These are phyloP conservation scores for Claviceps sp. DNA, from an alignment of 2,329 filamentous ascomycete genomes.

Conservation along the genomic window DNA sequence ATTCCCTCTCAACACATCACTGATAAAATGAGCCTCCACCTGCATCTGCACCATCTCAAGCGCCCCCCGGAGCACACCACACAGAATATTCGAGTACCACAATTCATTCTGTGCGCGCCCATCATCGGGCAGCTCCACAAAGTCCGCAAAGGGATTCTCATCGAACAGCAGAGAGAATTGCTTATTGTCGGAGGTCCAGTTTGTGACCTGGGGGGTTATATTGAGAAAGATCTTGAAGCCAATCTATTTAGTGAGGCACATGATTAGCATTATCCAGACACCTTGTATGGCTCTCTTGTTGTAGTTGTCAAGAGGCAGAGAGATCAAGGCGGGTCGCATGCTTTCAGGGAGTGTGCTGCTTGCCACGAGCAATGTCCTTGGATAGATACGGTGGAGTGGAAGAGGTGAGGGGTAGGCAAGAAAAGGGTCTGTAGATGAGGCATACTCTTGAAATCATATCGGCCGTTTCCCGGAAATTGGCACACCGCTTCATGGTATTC, in stretches of 20 bases:
- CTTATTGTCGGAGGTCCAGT: conserved; percentile 93
- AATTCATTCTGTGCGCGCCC: conserved; percentile 89
- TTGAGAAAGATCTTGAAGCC: conserved; percentile 99
- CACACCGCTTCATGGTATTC: conserved; percentile 74
- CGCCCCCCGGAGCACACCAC: conserved; percentile 78
- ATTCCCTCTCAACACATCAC: conserved; percentile 81
- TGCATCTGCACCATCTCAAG: conserved; percentile 99
- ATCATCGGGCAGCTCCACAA: conserved; percentile 93
- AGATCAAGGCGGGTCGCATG: too few species aligned
- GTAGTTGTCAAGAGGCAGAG: too few species aligned
- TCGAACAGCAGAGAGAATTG: conserved; percentile 95
- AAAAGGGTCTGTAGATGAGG: neutral
- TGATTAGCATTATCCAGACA: too few species aligned
- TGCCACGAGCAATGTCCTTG: conserved; percentile 32
- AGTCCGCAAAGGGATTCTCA: conserved; percentile 92
- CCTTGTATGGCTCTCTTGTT: too few species aligned
- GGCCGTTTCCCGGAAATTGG: conserved; percentile 88
- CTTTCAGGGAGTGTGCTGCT: too few species aligned
- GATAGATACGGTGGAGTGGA: neutral
- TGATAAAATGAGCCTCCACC: conserved; percentile 92
- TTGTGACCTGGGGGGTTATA: conserved; percentile 82
- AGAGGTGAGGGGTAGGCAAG: neutral
- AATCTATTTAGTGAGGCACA: conserved; percentile 22
- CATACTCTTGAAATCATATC: conserved; percentile 86
- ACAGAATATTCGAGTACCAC: conserved; percentile 97